A percentile compares a stretch with the other conserved stretches of the same genome.
Evolutionary conservation across 1,139 yeast genomes (phyloP).

Genomic region (Yamadazyma dushanensis): DNA sequence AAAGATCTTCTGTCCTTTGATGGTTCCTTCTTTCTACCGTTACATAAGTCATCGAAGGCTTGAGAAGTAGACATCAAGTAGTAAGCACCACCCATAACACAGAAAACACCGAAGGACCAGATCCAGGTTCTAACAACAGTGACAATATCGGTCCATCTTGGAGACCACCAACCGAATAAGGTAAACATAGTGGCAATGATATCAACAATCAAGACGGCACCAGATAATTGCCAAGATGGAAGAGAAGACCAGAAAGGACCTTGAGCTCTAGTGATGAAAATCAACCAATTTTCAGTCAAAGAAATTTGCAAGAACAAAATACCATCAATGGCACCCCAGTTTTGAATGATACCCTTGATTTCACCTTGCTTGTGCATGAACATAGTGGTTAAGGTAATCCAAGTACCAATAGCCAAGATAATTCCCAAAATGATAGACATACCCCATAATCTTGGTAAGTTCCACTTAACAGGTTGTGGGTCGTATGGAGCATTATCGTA

Average conservation of each 20-base stretch:
- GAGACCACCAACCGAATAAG: slow-evolving; percentile 97
- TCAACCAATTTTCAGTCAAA: slow-evolving; percentile 93
- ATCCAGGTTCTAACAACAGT: slow-evolving; percentile 92
- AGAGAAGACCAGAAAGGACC: slow-evolving; percentile 94
- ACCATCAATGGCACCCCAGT: slow-evolving; percentile 93
- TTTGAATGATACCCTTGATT: slow-evolving; percentile 74
- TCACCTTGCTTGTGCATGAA: slow-evolving; percentile 69
- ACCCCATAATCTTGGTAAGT: slow-evolving; percentile 97
- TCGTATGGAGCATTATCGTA: slow-evolving; percentile 98
- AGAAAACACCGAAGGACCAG: slow-evolving; percentile 95
- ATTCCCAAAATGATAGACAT: slow-evolving; percentile 84
- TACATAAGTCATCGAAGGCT: slow-evolving; percentile 89
- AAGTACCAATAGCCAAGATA: slow-evolving; percentile 83
- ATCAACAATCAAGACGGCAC: slow-evolving; percentile 89
- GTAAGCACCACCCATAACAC: slow-evolving; percentile 96
- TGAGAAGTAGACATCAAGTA: slow-evolving; percentile 86
- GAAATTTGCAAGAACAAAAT: slow-evolving; percentile 89
- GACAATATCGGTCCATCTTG: slow-evolving; percentile 95
- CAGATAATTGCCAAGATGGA: slow-evolving; percentile 94
- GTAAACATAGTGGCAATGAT: slow-evolving; percentile 87
- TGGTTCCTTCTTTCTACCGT: slow-evolving; percentile 78
- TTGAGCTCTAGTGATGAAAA: slow-evolving; percentile 91
- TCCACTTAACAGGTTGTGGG: slow-evolving; percentile 97
- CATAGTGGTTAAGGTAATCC: slow-evolving; percentile 92
- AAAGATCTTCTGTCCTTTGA: slow-evolving; percentile 72